phyloP scores from a whole-genome alignment of 768 basidiomycete species.

The Gloeostereum incarnatum region DNA sequence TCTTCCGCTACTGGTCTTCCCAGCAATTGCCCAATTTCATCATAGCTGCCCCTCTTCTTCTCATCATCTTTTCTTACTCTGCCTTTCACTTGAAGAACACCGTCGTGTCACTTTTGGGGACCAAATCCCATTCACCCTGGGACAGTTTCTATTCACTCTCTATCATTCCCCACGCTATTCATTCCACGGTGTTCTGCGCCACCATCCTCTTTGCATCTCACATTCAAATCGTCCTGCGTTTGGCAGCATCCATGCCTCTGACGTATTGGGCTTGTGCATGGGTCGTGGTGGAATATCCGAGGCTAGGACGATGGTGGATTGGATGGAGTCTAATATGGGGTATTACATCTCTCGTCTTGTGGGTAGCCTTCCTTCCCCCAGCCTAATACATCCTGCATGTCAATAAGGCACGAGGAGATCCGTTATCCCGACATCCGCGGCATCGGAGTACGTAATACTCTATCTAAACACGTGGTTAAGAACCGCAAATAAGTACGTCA shows the following conservation, averaged over 20 bases:
- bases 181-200: conserved; percentile 52
- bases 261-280: conserved; percentile 82
- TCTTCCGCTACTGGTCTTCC: conserved; percentile 79
- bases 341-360: conserved; percentile 56
- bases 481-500: too few relatives aligned
- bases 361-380: conserved; percentile 86
- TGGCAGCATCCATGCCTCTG: conserved; percentile 67
- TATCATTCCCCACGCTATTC: conserved; percentile 65
- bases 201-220: conserved; percentile 75
- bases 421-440: too few relatives aligned
- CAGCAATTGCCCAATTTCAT: conserved; percentile 85
- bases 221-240: conserved; percentile 78
- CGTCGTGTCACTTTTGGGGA: conserved; percentile 1
- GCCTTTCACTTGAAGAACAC: conserved; percentile 18
- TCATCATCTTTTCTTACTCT: conserved; percentile 35
- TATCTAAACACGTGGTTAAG: too few relatives aligned
- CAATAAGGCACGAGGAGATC: too few relatives aligned
- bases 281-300: conserved; percentile 40
- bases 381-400: conserved; percentile 59
- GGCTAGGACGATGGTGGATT: conserved; percentile 55
- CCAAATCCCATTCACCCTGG: conserved; percentile 6
- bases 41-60: conserved; percentile 64
- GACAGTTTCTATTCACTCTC: conserved; percentile 27
- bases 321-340: conserved; percentile 79
- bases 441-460: too few relatives aligned